Evolutionary conservation across 495 filamentous ascomycete species (phyloP).

Genomic region (Xylaria longipes): DNA sequence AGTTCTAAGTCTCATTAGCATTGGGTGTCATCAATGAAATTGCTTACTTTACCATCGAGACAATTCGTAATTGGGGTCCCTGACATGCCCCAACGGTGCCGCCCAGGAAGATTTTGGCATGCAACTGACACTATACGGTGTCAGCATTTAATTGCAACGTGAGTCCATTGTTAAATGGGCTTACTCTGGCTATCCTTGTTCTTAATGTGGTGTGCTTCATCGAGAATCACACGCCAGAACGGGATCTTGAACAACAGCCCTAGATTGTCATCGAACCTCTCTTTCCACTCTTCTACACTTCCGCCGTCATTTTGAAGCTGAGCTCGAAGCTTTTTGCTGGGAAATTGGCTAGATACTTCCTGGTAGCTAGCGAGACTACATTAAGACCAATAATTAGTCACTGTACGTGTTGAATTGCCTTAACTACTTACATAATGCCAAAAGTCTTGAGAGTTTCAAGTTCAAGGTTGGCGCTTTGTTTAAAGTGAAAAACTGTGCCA

Average conservation of each 20-base stretch:
- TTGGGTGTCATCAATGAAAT: neutral
- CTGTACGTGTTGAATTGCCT: neutral
- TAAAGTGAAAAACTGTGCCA: neutral
- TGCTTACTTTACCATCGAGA: constrained; percentile 30
- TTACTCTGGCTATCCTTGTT: constrained; percentile 50
- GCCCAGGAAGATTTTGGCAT: constrained; percentile 36
- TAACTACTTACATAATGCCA: neutral
- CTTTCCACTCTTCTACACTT: constrained; percentile 48
- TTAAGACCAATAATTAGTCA: neutral
- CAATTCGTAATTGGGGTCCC: constrained; percentile 68
- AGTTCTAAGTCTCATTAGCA: neutral
- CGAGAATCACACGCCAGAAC: constrained; percentile 63
- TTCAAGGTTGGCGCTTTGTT: neutral
- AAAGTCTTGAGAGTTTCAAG: neutral
- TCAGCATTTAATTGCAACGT: constrained; percentile 44
- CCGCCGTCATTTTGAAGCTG: constrained; percentile 45
- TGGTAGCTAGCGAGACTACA: constrained; percentile 5
- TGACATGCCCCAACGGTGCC: constrained; percentile 63
- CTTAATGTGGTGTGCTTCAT: constrained; percentile 70
- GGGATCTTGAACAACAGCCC: constrained; percentile 53
- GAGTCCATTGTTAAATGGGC: neutral
- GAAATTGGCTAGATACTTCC: neutral
- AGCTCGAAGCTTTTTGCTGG: neutral
- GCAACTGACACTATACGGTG: constrained; percentile 60
- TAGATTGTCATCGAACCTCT: constrained; percentile 37